These are phyloP conservation scores for Singerocomus rubriflavus DNA, from an alignment of 1,284 basidiomycete genomes.

Conservation along the genomic window DNA sequence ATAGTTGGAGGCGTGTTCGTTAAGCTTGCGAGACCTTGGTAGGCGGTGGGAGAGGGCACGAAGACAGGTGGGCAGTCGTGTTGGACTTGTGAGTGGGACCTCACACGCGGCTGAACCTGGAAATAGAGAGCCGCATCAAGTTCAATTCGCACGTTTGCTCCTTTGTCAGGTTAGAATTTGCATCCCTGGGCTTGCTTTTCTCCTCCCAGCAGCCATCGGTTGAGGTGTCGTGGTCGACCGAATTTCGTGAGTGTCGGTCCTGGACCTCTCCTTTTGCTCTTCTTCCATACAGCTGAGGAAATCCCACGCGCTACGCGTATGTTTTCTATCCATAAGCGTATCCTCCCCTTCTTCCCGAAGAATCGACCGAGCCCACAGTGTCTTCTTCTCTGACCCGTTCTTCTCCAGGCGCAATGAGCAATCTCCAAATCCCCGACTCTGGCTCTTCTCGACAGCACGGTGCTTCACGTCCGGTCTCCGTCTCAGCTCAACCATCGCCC, in stretches of 20 bases:
- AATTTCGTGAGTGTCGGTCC: conserved; percentile 16
- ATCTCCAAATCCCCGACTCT: conserved; percentile 46
- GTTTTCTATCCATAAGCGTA: conserved; percentile 17
- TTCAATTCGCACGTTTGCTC: conserved; percentile 32
- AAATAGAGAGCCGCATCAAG: conserved; percentile 15
- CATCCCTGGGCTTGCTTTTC: conserved; percentile 14
- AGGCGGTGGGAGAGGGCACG: not conserved
- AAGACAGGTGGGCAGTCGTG: conserved; percentile 11
- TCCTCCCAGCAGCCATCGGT: conserved; percentile 10
- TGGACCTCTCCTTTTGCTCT: conserved; percentile 15
- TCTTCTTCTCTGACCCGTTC: conserved; percentile 2
- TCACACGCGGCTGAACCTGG: conserved; percentile 12
- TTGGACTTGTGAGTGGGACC: not conserved
- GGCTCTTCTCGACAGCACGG: conserved; percentile 45
- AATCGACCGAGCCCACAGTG: not conserved
- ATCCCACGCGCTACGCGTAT: conserved; percentile 18
- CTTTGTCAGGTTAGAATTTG: conserved; percentile 22
- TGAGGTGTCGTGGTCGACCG: not conserved
- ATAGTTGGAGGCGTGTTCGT: not conserved
- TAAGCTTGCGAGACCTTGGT: not conserved
- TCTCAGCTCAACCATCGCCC: conserved; percentile 44
- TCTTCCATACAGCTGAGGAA: conserved; percentile 17
- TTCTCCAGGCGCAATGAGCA: conserved; percentile 24
- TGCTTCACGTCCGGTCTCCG: conserved; percentile 38
- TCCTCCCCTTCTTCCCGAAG: conserved; percentile 3